phyloP scores from a whole-genome alignment of 2,329 filamentous ascomycete species.

The Colletotrichum lentis region DNA sequence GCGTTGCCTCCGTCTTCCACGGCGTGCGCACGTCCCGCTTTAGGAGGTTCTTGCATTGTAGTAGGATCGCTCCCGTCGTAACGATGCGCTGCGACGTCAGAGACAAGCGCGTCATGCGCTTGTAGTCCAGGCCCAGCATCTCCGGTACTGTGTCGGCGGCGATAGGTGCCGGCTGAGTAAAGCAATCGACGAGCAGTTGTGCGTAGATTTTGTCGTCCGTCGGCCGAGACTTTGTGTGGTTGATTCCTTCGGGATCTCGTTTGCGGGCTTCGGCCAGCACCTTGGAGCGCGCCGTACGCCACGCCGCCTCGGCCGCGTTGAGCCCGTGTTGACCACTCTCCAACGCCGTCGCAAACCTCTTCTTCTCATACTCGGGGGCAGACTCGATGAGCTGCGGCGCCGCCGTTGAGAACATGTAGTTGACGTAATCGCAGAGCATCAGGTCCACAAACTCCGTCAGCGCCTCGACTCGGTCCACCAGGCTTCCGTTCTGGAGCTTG shows the following conservation, averaged over 20 bases:
- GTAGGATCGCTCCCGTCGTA: conserved; percentile 75
- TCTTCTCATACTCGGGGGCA: conserved; percentile 76
- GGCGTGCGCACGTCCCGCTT: conserved; percentile 80
- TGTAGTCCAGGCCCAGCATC: conserved; percentile 74
- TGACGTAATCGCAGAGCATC: conserved; percentile 82
- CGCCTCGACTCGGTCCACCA: conserved; percentile 79
- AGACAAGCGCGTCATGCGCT: conserved; percentile 62
- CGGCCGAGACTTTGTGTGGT: conserved; percentile 68
- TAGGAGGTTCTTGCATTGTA: conserved; percentile 84
- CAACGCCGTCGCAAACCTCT: conserved; percentile 72
- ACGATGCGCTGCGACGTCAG: conserved; percentile 64
- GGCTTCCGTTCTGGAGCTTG: conserved; percentile 65
- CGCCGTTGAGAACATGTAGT: conserved; percentile 77
- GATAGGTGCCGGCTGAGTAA: conserved; percentile 70
- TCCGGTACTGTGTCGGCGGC: conserved; percentile 70
- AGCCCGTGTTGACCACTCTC: conserved; percentile 64
- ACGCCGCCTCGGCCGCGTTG: conserved; percentile 69
- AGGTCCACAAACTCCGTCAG: conserved; percentile 79
- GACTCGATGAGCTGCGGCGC: conserved; percentile 77
- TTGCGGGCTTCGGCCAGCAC: conserved; percentile 71
- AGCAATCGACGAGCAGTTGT: conserved; percentile 77
- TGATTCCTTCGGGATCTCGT: conserved; percentile 73
- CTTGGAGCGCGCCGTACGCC: conserved; percentile 70
- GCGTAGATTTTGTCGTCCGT: conserved; percentile 76
- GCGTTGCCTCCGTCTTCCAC: conserved; percentile 77